phyloP scores from a whole-genome alignment of 2,329 filamentous ascomycete genomes.

The Hymenoscyphus albidus region DNA sequence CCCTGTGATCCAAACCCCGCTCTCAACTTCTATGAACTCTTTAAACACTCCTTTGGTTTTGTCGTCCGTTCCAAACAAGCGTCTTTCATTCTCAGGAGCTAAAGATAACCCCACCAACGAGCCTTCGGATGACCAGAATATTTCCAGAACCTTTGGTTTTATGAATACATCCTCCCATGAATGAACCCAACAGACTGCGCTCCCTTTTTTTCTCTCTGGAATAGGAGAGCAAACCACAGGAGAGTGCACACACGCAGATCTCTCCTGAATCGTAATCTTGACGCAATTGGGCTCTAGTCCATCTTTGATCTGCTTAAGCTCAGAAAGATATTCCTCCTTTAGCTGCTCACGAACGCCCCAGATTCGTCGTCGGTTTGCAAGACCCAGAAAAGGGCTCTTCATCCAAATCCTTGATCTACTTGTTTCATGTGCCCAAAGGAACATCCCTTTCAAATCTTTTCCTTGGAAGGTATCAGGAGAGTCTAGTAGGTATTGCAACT shows the following conservation, averaged over 20 bases:
- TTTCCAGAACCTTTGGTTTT: background rate
- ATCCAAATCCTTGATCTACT: slow-evolving; percentile 23
- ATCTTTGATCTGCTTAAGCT: background rate
- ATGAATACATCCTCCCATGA: background rate
- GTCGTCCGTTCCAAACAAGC: no score
- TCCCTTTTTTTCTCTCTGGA: background rate
- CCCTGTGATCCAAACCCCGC: no score
- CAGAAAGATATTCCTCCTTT: slow-evolving; percentile 6
- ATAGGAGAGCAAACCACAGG: background rate
- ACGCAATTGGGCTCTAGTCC: background rate
- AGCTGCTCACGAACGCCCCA: slow-evolving; percentile 23
- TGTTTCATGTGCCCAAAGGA: background rate
- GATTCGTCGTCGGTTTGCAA: slow-evolving; percentile 36
- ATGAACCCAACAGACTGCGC: background rate
- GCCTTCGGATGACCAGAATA: background rate
- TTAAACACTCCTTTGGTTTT: no score
- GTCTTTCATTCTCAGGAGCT: no score
- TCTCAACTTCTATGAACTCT: no score
- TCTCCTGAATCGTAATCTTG: background rate
- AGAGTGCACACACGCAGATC: background rate
- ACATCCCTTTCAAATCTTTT: background rate
- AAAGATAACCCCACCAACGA: background rate
- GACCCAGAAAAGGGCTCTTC: slow-evolving; percentile 28
- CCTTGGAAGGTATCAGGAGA: background rate
- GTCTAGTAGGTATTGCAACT: slow-evolving; percentile 9